A percentile compares a stretch with the other conserved stretches of the same genome.
These are phyloP conservation scores for Pichia kluyveri DNA, from an alignment of 805 yeast species.

Conservation along the genomic window DNA sequence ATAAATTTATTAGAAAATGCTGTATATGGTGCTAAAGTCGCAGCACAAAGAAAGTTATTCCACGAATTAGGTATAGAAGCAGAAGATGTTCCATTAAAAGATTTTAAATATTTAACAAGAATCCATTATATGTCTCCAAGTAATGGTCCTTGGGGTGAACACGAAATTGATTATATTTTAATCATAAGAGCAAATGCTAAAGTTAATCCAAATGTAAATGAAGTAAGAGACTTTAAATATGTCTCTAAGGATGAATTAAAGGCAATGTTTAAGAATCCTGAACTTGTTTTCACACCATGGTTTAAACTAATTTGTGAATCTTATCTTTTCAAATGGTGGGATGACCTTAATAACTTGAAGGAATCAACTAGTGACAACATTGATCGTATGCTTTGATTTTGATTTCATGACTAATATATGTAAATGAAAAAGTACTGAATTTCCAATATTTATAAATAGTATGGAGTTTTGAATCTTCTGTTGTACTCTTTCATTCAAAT, in stretches of 20 bases:
- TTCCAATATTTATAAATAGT: no score
- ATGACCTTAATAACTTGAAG: constrained; percentile 49
- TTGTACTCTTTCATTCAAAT: no score
- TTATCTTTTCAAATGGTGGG: constrained; percentile 94
- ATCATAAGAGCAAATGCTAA: constrained; percentile 52
- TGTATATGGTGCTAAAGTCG: constrained; percentile 69
- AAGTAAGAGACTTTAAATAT: constrained; percentile 73
- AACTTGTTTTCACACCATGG: constrained; percentile 89
- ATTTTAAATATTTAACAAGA: constrained; percentile 79
- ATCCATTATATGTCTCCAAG: constrained; percentile 90
- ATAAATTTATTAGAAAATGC: constrained; percentile 42
- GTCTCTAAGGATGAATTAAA: constrained; percentile 62
- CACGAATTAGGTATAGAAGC: constrained; percentile 83
- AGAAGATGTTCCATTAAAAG: constrained; percentile 49
- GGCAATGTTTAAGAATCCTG: constrained; percentile 60
- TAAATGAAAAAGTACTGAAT: constrained; percentile 8
- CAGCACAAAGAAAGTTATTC: constrained; percentile 85
- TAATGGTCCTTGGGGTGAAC: constrained; percentile 88
- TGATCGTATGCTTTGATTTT: constrained; percentile 37
- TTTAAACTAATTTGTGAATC: constrained; percentile 90
- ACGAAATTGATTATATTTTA: constrained; percentile 91
- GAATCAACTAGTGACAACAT: constrained; percentile 37
- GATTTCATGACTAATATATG: not conserved
- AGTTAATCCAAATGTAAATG: constrained; percentile 59
- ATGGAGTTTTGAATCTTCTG: no score